These are phyloP conservation scores for Tolypocladium tropicale DNA, from an alignment of 2,329 filamentous ascomycete genomes.

Conservation along the genomic window DNA sequence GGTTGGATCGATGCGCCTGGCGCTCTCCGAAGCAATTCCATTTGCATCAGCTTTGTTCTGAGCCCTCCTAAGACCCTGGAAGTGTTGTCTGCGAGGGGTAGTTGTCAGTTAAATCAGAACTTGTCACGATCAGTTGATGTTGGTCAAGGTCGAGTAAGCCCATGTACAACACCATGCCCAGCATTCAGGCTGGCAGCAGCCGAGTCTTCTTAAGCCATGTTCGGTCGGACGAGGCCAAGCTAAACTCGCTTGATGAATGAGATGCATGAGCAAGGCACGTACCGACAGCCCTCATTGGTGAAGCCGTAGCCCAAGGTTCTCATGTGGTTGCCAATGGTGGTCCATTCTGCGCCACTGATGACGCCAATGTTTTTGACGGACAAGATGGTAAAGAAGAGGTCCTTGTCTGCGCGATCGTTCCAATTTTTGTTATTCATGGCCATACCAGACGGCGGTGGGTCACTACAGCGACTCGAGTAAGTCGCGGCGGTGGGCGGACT, in stretches of 20 bases:
- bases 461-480: not conserved
- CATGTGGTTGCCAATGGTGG: conserved; percentile 51
- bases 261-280: conserved; percentile 20
- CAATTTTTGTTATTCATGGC: conserved; percentile 47
- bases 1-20: conserved; percentile 37
- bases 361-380: conserved; percentile 53
- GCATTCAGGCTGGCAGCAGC: not conserved
- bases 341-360: conserved; percentile 53
- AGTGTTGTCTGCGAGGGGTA: conserved; percentile 40
- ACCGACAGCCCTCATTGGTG: conserved; percentile 56
- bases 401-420: conserved; percentile 51
- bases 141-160: not conserved
- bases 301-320: conserved; percentile 49
- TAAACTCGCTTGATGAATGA: not conserved
- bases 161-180: not conserved
- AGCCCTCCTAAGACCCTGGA: conserved; percentile 46
- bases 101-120: not conserved
- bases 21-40: conserved; percentile 20
- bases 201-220: not conserved
- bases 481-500: conserved; percentile 1
- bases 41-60: conserved; percentile 41
- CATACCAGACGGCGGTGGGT: conserved; percentile 5
- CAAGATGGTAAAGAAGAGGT: conserved; percentile 53
- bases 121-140: not conserved
- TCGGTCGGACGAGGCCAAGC: not conserved